phyloP scores from a whole-genome alignment of 75 land plant species.

The Larix kaempferi region DNA sequence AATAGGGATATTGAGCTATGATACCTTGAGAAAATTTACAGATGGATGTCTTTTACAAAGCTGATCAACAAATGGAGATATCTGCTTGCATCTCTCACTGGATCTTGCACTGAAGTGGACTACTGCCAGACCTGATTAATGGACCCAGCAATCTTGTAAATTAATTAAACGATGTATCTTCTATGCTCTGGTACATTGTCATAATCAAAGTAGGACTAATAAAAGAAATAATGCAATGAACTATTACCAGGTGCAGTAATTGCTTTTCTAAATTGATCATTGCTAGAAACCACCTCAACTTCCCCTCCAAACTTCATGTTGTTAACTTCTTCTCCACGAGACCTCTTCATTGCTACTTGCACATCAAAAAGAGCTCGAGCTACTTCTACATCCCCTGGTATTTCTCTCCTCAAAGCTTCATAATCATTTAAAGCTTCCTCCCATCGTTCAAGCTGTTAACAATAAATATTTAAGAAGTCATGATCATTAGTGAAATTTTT shows the following conservation, averaged over 20 bases:
- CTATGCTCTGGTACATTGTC: background rate
- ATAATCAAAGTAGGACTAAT: background rate
- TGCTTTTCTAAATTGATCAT: conserved; percentile 47
- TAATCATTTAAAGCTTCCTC: conserved; percentile 73
- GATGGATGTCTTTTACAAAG: conserved; percentile 66
- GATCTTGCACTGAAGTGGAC: conserved; percentile 54
- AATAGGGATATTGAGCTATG: background rate
- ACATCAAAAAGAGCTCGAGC: conserved; percentile 63
- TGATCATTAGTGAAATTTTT: background rate
- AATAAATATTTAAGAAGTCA: background rate
- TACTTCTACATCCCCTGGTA: conserved; percentile 69
- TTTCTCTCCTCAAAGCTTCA: conserved; percentile 63
- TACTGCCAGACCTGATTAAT: conserved; percentile 60
- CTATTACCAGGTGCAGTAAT: conserved; percentile 31
- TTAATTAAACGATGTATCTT: background rate
- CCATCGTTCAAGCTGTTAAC: conserved; percentile 72
- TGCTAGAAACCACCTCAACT: conserved; percentile 45
- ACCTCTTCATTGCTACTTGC: conserved; percentile 58
- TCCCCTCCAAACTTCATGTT: conserved; percentile 59
- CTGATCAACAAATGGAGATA: conserved; percentile 41
- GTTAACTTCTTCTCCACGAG: conserved; percentile 44
- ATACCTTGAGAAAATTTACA: conserved; percentile 72
- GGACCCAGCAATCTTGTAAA: background rate
- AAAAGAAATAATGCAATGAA: background rate
- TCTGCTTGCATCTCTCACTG: conserved; percentile 36